These are phyloP conservation scores for Diplotaxis tenuifolia DNA, from an alignment of 345 rosid genomes.

Conservation along the genomic window DNA sequence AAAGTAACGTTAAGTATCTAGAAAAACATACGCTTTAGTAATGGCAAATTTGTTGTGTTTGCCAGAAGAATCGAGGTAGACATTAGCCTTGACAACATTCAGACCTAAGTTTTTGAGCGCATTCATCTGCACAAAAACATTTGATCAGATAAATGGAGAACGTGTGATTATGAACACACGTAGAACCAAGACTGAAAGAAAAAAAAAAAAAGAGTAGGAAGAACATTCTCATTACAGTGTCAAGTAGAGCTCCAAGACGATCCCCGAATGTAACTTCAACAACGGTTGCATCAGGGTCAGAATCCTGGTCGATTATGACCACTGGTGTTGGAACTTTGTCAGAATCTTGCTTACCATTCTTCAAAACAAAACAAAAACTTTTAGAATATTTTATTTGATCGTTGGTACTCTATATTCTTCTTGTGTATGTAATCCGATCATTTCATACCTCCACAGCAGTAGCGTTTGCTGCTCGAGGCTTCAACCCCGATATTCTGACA, in stretches of 20 bases:
- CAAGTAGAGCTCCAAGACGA: conserved; percentile 97
- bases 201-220: background rate
- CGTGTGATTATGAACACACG: too few relatives aligned
- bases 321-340: conserved; percentile 81
- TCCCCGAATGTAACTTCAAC: conserved; percentile 93
- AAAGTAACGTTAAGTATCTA: background rate
- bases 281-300: conserved; percentile 84
- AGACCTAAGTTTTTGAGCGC: conserved; percentile 89
- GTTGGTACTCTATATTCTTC: background rate
- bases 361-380: background rate
- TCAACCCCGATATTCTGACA: conserved; percentile 52
- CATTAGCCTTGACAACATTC: conserved; percentile 92
- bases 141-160: background rate
- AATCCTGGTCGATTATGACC: conserved; percentile 90
- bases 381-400: background rate
- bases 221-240: conserved; percentile 53
- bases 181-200: too few relatives aligned
- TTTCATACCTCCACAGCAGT: conserved; percentile 72
- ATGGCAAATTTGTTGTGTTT: conserved; percentile 87
- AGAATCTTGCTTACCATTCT: conserved; percentile 52
- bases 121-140: conserved; percentile 60
- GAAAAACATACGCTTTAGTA: conserved; percentile 67
- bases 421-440: conserved; percentile 15
- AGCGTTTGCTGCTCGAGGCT: conserved; percentile 58
- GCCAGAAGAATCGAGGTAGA: conserved; percentile 88